Evolutionary conservation across 148 eudicot genomes (phyloP), one percentile per base, ranked within the genome.

Genomic region (Rhododendron griersonianum): DNA sequence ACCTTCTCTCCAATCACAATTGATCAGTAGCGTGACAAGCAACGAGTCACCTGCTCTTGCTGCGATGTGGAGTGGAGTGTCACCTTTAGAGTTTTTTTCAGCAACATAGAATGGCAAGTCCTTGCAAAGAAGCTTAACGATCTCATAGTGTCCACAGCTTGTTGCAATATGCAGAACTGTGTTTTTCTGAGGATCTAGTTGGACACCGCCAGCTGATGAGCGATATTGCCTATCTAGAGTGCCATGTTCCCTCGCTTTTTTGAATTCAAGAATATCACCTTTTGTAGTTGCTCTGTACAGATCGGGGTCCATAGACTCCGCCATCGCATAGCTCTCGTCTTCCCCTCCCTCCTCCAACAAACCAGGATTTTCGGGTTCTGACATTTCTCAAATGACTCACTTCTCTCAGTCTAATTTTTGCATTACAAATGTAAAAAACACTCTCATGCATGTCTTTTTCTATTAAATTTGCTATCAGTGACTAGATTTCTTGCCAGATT

Each of bases 121-220:
- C 71, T 83, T 55, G 87, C 84, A 80, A 14, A 88, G 75, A 13
- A 83, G 84, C 47, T 86, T 81, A 1, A 82, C 85, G 53, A 88
- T 83, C 45, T 86, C 83, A 4, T 88, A 59, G 55, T 83, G 85
- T 25, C 44, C 78, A n/a, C 16, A 83, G 65, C 83, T 86, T 30
- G 88, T 84, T 15, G 88, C 87, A 45, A 88, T 71, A 47, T 88
- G 90, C 50, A 86, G 84, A n/a, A 88, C 85, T 2, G 90, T 88
- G 84, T 80, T 88, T 77, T 65, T 86, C 61, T 85, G 79, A 28
- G 90, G 90, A 47, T 74, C 88, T 37, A 84, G 35, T 76, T 87
- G 88, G 50, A 84, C 67, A 55, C 88, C 84, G 28, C 78, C 7
- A 4, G 83, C 83, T 21, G 88, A 33, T 65, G 88, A 48, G 37